Evolutionary conservation across 345 rosid genomes (phyloP).

Genomic region (Eucalyptus pumila): DNA sequence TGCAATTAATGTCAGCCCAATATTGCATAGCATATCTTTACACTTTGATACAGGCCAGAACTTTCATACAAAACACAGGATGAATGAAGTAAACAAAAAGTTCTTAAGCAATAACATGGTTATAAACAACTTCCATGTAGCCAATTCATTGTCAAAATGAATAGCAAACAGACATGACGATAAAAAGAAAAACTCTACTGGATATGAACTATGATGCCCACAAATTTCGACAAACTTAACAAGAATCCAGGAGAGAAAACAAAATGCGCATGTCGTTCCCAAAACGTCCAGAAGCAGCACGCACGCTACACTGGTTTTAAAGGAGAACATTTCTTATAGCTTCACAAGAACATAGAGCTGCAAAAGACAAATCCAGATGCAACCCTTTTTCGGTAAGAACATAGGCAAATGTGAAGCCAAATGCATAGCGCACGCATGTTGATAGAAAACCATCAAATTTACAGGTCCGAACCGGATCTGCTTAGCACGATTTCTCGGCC

Average conservation of each 20-base stretch:
- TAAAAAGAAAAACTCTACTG: neutral
- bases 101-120: neutral
- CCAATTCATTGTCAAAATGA: neutral
- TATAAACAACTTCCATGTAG: neutral
- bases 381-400: neutral
- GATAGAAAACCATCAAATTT: neutral
- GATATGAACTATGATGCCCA: neutral
- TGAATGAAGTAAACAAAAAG: neutral
- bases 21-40: neutral
- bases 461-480: neutral
- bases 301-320: conserved; percentile 35
- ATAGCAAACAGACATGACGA: neutral
- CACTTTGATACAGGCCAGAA: neutral
- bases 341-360: conserved; percentile 11
- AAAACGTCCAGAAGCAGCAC: conserved; percentile 62
- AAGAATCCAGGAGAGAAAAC: neutral
- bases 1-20: neutral
- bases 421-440: neutral
- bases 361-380: neutral
- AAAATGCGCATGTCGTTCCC: conserved; percentile 35
- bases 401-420: neutral
- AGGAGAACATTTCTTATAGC: conserved; percentile 52
- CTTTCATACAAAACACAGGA: neutral
- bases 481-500: neutral
- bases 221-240: neutral